A percentile compares a stretch with the other conserved stretches of the same genome.
Conservation (phyloP, 345 rosid genomes). For the Alliaria petiolata region DNA sequence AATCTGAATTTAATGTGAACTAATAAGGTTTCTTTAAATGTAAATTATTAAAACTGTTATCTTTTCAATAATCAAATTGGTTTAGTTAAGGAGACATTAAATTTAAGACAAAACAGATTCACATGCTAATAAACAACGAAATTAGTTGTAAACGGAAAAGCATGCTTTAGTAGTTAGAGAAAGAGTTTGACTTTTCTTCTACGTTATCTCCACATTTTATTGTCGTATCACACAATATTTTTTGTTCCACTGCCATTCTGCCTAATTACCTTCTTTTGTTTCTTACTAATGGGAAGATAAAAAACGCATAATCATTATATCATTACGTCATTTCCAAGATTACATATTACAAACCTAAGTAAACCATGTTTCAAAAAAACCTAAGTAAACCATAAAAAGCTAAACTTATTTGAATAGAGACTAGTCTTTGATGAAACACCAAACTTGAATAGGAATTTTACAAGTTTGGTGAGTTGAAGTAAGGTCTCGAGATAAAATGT, state of each 20-base stretch:
- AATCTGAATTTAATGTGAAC: neutral
- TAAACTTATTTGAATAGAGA: neutral
- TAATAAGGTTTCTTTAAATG: neutral
- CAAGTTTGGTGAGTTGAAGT: neutral
- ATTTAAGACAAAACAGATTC: neutral
- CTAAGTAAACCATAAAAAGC: neutral
- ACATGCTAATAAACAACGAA: conserved; percentile 11
- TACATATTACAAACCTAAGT: neutral
- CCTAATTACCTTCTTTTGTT: neutral
- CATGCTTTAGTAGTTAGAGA: conserved; percentile 20
- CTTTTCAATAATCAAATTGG: neutral
- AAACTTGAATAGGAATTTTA: neutral
- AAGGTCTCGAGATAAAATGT: neutral
- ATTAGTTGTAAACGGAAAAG: neutral
- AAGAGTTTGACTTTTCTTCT: conserved; percentile 24
- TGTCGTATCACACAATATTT: neutral
- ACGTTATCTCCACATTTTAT: conserved; percentile 5
- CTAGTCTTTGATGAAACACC: neutral
- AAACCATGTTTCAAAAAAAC: too few relatives aligned
- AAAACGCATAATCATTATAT: neutral
- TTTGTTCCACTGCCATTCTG: neutral
- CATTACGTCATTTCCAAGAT: neutral
- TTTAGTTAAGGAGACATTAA: neutral
- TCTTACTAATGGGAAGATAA: neutral
- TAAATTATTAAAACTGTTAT: neutral